Conservation (phyloP, 1,284 basidiomycete species). For the Cutaneotrichosporon sp. region DNA sequence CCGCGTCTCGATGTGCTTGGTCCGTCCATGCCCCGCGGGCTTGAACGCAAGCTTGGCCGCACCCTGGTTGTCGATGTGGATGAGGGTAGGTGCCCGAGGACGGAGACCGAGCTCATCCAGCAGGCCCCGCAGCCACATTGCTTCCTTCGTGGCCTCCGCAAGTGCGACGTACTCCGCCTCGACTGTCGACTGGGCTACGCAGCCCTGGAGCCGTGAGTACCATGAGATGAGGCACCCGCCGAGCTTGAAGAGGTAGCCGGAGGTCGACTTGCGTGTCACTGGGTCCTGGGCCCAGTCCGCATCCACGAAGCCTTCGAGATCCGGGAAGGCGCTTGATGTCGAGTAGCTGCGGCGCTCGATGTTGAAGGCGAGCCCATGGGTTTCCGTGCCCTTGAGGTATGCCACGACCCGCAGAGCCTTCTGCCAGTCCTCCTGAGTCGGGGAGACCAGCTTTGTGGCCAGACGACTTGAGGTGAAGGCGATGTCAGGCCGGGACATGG, state of each 20-base stretch:
- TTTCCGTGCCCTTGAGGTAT: constrained; percentile 53
- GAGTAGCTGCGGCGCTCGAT: constrained; percentile 35
- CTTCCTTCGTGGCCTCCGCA: constrained; percentile 57
- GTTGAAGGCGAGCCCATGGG: constrained; percentile 22
- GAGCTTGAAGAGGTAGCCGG: neutral
- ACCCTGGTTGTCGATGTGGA: constrained; percentile 51
- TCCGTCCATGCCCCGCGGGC: constrained; percentile 40
- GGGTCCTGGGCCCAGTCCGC: neutral
- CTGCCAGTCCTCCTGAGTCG: constrained; percentile 49
- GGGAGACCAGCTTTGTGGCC: constrained; percentile 22
- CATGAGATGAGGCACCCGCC: constrained; percentile 51
- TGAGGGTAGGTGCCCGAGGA: neutral
- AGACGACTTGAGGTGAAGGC: constrained; percentile 35
- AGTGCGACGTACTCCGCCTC: constrained; percentile 57
- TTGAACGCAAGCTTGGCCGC: constrained; percentile 52
- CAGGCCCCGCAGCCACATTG: constrained; percentile 50
- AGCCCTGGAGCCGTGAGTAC: constrained; percentile 53
- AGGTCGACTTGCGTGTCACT: neutral
- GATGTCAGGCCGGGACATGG: constrained; percentile 37
- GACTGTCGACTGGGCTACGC: constrained; percentile 50
- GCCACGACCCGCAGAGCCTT: constrained; percentile 54
- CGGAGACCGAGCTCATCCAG: constrained; percentile 30
- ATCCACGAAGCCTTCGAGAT: neutral
- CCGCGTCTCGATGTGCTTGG: constrained; percentile 57
- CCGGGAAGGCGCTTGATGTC: neutral